Base-by-base conservation (phyloP, 371 early-diverging fungal species). In the Apophysomyces elegans region DNA sequence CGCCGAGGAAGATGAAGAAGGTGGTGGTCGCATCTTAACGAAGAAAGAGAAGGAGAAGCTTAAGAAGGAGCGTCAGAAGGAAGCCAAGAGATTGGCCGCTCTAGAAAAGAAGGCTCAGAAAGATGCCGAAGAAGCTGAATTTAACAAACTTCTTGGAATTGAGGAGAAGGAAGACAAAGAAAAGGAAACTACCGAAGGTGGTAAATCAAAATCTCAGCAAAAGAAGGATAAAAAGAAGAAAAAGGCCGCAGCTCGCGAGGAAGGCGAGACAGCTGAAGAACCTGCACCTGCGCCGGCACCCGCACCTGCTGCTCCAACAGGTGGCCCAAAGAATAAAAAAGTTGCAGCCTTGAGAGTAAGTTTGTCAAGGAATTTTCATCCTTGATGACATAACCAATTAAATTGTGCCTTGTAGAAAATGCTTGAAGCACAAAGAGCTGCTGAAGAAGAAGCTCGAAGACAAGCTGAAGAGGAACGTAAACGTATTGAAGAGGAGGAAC, bases 281-380 rank as follows among this genome's bases (percentile, higher is more conserved):
- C 69, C 74, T 65, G 68, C 58, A 56, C 71, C 72, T 65, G 68
- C 58, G 47, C 71, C 72, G 21, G 71, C 58, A 7, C 68, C 76
- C 41, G 67, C 64, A 44, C 66, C 77, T 38, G 69, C 60, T 35
- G 68, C 74, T 18, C 63, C 70, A 12, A 57, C 74, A 36, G 68
- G 68, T 61, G 78, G 73, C 38, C 32, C 32, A 26, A 77, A 72
- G 37, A 68, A 68, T 38, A 77, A 83, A 68, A 78, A 81, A 72
- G 77, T 83, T 47, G 78, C 83, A 64, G 83, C 83, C 61, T 69
- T 83, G 37, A 71, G 83, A 76, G 83, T 82, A 79, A 68, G 77
- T 71, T 16, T 46, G 56, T 44, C 14, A 12, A 56, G 5, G 36
- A 61, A 5, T 37, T 37, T 9, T 36, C 26, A 39, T 11, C 2